These are phyloP conservation scores for Angomonas ambiguus DNA, from an alignment of 208 protist genomes.

Conservation along the genomic window DNA sequence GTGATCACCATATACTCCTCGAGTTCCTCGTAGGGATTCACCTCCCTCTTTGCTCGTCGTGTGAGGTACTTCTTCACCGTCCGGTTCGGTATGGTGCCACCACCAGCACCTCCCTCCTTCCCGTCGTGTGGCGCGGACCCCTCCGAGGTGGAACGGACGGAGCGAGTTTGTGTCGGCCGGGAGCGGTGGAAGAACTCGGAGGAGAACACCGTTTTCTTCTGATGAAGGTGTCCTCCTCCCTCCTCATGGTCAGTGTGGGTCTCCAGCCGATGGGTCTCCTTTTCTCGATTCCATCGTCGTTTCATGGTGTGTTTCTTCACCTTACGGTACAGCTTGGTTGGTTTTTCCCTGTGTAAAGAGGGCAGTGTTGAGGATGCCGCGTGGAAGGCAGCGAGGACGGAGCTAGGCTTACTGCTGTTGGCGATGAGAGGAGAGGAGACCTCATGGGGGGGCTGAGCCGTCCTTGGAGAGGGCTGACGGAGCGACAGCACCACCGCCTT, in stretches of 20 bases:
- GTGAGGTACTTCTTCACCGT: not conserved
- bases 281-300: no score
- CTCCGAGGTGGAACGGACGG: not conserved
- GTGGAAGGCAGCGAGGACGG: not conserved
- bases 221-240: not conserved
- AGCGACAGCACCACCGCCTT: no score
- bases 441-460: no score
- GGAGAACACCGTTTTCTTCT: not conserved
- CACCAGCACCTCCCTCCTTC: not conserved
- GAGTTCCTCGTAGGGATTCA: constrained; percentile 38
- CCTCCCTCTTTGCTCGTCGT: not conserved
- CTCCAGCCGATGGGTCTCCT: no score
- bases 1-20: constrained; percentile 67
- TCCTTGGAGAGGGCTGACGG: no score
- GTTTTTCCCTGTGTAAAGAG: no score
- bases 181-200: not conserved
- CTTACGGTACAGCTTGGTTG: no score
- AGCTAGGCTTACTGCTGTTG: not conserved
- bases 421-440: no score
- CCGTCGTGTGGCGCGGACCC: not conserved
- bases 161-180: no score
- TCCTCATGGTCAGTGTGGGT: not conserved
- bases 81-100: not conserved
- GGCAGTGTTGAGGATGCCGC: not conserved
- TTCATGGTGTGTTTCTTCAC: no score